phyloP scores from a whole-genome alignment of 1,284 basidiomycete species.

The Austroboletus niveus region DNA sequence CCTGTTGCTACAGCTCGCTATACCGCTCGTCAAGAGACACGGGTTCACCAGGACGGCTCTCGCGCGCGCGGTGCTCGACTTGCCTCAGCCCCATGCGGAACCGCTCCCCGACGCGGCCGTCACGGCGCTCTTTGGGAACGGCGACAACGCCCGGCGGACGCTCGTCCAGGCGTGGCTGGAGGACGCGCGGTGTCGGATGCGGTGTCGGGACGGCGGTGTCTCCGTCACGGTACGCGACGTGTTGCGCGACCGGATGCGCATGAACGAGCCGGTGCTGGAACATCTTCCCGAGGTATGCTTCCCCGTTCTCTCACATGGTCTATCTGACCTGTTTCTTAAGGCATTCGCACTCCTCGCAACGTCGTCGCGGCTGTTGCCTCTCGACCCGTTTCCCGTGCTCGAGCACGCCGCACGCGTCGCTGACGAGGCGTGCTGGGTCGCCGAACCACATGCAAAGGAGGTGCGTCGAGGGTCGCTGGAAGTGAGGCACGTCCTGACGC shows the following conservation, averaged over 20 bases:
- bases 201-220: conserved; percentile 1
- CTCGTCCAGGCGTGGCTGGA: conserved; percentile 72
- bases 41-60: conserved; percentile 73
- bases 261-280: conserved; percentile 61
- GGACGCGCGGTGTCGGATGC: conserved; percentile 59
- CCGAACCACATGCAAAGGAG: conserved; percentile 50
- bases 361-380: conserved; percentile 45
- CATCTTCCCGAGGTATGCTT: conserved; percentile 59
- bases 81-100: conserved; percentile 49
- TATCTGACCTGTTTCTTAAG: conserved; percentile 31
- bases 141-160: conserved; percentile 58
- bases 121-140: conserved; percentile 71
- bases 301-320: neutral
- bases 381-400: conserved; percentile 60
- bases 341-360: conserved; percentile 64
- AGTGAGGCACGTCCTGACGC: no score
- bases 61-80: conserved; percentile 57
- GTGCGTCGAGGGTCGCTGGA: conserved; percentile 20
- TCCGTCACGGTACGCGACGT: conserved; percentile 42
- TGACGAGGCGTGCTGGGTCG: conserved; percentile 62
- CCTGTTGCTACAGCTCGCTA: conserved; percentile 54
- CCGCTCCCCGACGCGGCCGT: conserved; percentile 69
- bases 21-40: conserved; percentile 59
- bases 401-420: conserved; percentile 59
- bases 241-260: conserved; percentile 51